Base-by-base conservation (phyloP, 257 asterid species). In the Solanum ossicruentum region DNA sequence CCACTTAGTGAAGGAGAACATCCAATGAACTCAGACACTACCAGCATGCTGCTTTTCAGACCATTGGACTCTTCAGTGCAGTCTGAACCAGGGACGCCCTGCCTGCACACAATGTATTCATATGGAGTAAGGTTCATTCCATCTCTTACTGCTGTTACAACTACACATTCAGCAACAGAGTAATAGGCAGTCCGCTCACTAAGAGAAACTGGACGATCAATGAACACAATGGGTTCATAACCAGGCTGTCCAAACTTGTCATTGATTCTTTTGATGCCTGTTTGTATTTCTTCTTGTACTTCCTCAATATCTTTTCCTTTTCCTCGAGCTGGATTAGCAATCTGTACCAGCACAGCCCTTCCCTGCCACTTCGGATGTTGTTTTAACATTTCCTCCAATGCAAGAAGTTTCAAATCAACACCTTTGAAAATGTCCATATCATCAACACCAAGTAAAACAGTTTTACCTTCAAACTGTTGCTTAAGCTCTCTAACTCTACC, bases 1-100 rank as follows among this genome's bases (percentile, higher is more conserved):
- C 93, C 93, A 77, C 93, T 89, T 43, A 91, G 88, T 63, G 93
- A 91, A 66, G 92, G 93, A 23, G 93, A 91, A 75, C 93, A 91
- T 20, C 93, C 93, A 83, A 91, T 89, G 81, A 91, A 91, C 84
- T 91, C 93, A 5, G 93, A 91, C 60, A 91, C 92, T 15, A 91
- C 90, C 43, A 91, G 82, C 92, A 91, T 89, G 83, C 93, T 91
- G 85, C 88, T 91, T 55, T 84, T 85, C 52, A 88, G 85, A 81
- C 84, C 87, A 61, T 55, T 69, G n/a, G 88, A 66, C 8, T 85
- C 89, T 57, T 87, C 69, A 73, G 67, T 54, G 21, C 85, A 71
- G 21, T 86, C 91, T 6, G 60, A 20, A 13, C 87, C 92, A 10
- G 89, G 72, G 63, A 71, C 85, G n/a, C 93, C 92, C 80, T 91